Base-by-base conservation (phyloP, 192 early-diverging fungal species). In the Entomortierella beljakovae region DNA sequence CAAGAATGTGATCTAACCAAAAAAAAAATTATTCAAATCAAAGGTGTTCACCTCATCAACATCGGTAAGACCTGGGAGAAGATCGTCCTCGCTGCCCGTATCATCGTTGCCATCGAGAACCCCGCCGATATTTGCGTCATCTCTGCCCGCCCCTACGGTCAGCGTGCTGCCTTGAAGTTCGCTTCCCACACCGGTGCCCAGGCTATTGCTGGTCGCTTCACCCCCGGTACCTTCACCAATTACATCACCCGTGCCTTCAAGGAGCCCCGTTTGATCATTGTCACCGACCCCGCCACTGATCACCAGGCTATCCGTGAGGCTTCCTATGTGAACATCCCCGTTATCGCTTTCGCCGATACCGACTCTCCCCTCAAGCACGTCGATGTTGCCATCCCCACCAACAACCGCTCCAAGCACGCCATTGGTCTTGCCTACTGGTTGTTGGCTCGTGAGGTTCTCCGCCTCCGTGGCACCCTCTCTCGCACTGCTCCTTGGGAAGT, bases 211-310 rank as follows among this genome's bases (percentile, higher is more conserved):
- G 97, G 97, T 86, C 94, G 97, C 86, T 99, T 99, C 95, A 99
- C 98, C 81, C 97, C 98, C 79, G 98, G 98, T 92, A 99, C 96
- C 89, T 99, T 99, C 90, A 99, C 98, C 84, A 99, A 99, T 90
- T 99, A 99, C 91, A 99, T 98, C 87, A 99, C 98, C 83, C 94
- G 95, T 81, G 90, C 96, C 75, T 99, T 99, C 95, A 94, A 96
- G 89, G 98, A 99, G 89, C 97, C 98, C 81, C 94, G 97, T 73
- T 89, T 99, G 80, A 94, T 99, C 70, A 89, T 99, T 75, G 93
- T 96, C 63, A 95, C 97, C 67, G 98, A 99, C 90, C 97, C 97
- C 77, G 94, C 92, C 80, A 94, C 96, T 66, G 98, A 99, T 86
- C 91, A 95, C 89, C 98, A 99, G 90, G 94, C 98, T 83, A 94